These are phyloP conservation scores for Singerocomus rubriflavus DNA, from an alignment of 1,284 basidiomycete genomes.

Conservation along the genomic window DNA sequence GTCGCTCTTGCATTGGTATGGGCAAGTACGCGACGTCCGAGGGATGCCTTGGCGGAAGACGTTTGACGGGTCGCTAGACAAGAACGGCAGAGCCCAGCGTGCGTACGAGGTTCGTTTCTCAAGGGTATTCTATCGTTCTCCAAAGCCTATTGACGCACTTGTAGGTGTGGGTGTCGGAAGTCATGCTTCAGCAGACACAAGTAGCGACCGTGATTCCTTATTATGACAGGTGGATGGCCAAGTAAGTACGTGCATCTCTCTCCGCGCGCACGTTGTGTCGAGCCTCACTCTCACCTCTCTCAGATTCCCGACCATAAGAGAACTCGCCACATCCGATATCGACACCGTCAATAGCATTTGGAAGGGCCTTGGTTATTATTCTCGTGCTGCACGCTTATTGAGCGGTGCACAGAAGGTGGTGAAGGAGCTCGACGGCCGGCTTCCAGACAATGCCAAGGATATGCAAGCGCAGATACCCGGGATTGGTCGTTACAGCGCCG, in stretches of 20 bases:
- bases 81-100: slow-evolving; percentile 60
- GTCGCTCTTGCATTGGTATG: slow-evolving; percentile 69
- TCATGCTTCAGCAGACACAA: slow-evolving; percentile 98
- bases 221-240: slow-evolving; percentile 82
- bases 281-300: not conserved
- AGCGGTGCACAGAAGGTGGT: slow-evolving; percentile 77
- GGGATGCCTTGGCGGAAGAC: slow-evolving; percentile 87
- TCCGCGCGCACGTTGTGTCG: not conserved
- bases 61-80: slow-evolving; percentile 50
- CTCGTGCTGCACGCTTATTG: slow-evolving; percentile 78
- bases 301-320: slow-evolving; percentile 81
- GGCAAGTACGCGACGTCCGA: slow-evolving; percentile 55
- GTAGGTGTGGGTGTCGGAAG: slow-evolving; percentile 87
- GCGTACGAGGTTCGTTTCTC: slow-evolving; percentile 66
- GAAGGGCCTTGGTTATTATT: slow-evolving; percentile 93
- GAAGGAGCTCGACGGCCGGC: slow-evolving; percentile 58
- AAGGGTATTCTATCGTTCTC: not conserved
- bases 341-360: slow-evolving; percentile 86
- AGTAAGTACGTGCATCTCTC: slow-evolving; percentile 40
- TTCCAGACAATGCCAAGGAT: slow-evolving; percentile 78
- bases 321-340: slow-evolving; percentile 73
- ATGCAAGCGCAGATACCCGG: slow-evolving; percentile 88
- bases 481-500: slow-evolving; percentile 88
- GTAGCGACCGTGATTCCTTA: slow-evolving; percentile 88
- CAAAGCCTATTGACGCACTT: not conserved